A percentile compares a stretch with the other conserved stretches of the same genome.
These are phyloP conservation scores for Pinus tabuliformis DNA, from an alignment of 75 land plant species.

Conservation along the genomic window DNA sequence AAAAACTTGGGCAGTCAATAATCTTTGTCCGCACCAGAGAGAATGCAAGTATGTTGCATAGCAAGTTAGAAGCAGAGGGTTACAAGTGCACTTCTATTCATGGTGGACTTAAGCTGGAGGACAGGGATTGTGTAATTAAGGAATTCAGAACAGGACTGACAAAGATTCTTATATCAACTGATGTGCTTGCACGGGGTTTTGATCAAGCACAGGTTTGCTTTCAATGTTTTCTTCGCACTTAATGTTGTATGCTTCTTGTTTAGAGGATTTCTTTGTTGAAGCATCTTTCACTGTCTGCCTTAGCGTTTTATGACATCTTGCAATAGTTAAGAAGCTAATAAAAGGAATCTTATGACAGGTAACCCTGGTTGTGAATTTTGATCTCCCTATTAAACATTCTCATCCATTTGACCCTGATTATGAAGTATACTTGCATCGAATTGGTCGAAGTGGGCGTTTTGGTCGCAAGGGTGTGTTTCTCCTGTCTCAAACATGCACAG, in stretches of 20 bases:
- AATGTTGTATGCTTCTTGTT: background rate
- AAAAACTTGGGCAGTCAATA: conserved; percentile 87
- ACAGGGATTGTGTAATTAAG: conserved; percentile 73
- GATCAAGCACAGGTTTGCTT: conserved; percentile 76
- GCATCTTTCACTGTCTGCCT: background rate
- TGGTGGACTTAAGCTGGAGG: conserved; percentile 62
- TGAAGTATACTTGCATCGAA: conserved; percentile 77
- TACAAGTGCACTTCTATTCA: conserved; percentile 82
- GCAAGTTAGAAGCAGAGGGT: conserved; percentile 48
- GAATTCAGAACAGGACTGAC: conserved; percentile 86
- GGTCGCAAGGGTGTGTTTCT: conserved; percentile 73
- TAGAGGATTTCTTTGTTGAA: background rate
- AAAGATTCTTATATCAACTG: conserved; percentile 87
- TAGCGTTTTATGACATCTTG: conserved; percentile 3
- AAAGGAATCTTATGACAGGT: conserved; percentile 36
- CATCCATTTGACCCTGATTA: conserved; percentile 53
- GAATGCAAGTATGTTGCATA: conserved; percentile 63
- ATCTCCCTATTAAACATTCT: conserved; percentile 62
- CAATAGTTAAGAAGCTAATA: background rate
- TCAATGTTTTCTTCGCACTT: background rate
- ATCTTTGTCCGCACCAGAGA: conserved; percentile 77
- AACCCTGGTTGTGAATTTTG: conserved; percentile 77
- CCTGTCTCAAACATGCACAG: background rate
- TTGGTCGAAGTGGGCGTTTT: conserved; percentile 83
- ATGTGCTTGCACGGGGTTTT: conserved; percentile 93